Evolutionary conservation across 1,284 basidiomycete species (phyloP), one percentile per base, ranked within the genome.

Genomic region (Tilletia walkeri): DNA sequence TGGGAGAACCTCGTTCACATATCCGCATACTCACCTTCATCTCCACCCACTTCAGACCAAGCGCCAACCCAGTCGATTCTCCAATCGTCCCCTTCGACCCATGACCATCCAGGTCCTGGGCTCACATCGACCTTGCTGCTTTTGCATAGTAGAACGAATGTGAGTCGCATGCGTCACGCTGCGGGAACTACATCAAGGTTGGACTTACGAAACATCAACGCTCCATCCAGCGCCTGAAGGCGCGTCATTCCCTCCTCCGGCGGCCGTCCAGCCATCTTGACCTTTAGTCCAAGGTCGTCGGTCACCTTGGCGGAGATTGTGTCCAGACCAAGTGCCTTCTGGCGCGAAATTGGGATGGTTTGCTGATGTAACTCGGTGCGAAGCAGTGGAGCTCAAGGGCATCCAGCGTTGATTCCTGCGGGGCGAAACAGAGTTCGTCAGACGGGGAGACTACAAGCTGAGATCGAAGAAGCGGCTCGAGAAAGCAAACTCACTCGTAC

Each of bases 31-130:
- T 63, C 34, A 63, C 59, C 59, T 34, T 76, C 73, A 50, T 83
- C 82, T 24, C 76, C 81, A 36, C 80, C 81, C 6, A 82, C 78
- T 4, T 74, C 67, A 18, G 80, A 80, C 82, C 82, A 83, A 39
- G 69, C 68, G 0, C 81, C 82, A 10, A 78, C 74, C 79, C 79
- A 82, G 67, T 83, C 82, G 69, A 83, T 82, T n/a, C 82, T 72
- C 82, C 82, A 83, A 5, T 79, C 77, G 34, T 83, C 82, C 20
- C 78, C 79, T 1, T 78, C 72, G 30, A 83, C 61, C 80, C 80
- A 83, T 49, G 73, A 74, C 76, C 80, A 83, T 14, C 82, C 82
- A 5, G 72, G 69, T 18, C 80, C 80, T 24, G 79, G 76, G 30
- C 71, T 72, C 75, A 79, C 76, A 10, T 77, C 74, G 16, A 80